These are phyloP conservation scores for Saitozyma sp. DNA, from an alignment of 768 basidiomycete genomes.

Conservation along the genomic window DNA sequence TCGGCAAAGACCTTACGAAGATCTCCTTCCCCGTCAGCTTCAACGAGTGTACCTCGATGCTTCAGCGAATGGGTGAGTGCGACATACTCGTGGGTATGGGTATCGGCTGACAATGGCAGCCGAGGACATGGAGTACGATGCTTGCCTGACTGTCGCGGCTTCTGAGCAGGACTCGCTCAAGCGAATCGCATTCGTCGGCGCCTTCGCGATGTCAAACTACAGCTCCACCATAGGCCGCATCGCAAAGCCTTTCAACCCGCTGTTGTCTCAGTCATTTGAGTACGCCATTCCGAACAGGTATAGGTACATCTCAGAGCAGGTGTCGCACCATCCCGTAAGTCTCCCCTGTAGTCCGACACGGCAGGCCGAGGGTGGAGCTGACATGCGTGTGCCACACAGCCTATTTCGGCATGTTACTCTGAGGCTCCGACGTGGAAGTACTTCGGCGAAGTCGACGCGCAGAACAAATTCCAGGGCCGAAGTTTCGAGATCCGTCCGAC, in stretches of 20 bases:
- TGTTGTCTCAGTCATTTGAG: constrained; percentile 95
- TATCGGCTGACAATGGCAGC: constrained; percentile 47
- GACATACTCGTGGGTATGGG: neutral
- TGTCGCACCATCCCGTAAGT: constrained; percentile 80
- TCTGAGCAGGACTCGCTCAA: constrained; percentile 72
- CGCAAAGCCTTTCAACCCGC: constrained; percentile 95
- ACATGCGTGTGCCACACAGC: constrained; percentile 49
- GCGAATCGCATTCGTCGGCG: constrained; percentile 87
- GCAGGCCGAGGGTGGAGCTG: neutral
- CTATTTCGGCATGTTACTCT: constrained; percentile 92
- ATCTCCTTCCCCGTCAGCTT: constrained; percentile 85
- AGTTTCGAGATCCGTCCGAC: constrained; percentile 95
- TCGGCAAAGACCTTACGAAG: constrained; percentile 94
- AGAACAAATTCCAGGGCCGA: constrained; percentile 95
- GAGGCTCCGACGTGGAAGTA: constrained; percentile 88
- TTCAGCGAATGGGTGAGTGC: constrained; percentile 74
- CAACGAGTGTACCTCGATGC: constrained; percentile 78
- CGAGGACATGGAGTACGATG: constrained; percentile 97
- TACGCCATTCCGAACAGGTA: constrained; percentile 88
- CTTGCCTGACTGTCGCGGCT: constrained; percentile 84
- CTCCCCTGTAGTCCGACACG: neutral
- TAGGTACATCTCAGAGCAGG: constrained; percentile 92
- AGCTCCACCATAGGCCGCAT: constrained; percentile 93
- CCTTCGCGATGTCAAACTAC: constrained; percentile 96
- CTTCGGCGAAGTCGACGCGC: constrained; percentile 91